Conservation (phyloP, 1,284 basidiomycete genomes). For the Puccinia sorghi region DNA sequence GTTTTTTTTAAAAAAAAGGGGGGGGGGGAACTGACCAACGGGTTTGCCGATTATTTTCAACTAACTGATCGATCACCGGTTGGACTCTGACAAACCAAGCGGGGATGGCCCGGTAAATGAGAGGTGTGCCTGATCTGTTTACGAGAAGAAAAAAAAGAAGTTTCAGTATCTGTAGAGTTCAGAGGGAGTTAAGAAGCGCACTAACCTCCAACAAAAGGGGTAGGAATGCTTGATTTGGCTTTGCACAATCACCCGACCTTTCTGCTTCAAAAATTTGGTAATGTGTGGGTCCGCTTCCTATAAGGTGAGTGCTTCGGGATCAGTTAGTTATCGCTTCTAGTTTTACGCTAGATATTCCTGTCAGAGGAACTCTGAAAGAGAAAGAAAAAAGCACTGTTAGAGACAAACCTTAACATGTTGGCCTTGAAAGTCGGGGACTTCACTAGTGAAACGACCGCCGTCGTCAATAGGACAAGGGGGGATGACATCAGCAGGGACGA, state of each 20-base stretch:
- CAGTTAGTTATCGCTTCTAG: too few relatives aligned
- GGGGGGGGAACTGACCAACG: conserved; percentile 68
- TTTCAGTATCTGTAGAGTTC: neutral
- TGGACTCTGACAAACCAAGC: conserved; percentile 94
- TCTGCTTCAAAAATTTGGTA: conserved; percentile 84
- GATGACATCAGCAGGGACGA: conserved; percentile 80
- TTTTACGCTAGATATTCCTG: neutral
- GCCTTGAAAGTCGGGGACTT: conserved; percentile 89
- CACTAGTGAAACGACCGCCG: conserved; percentile 78
- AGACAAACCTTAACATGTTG: conserved; percentile 76
- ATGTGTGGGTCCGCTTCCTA: conserved; percentile 92
- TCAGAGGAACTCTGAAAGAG: neutral
- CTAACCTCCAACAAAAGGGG: conserved; percentile 93
- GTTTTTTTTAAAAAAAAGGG: conserved; percentile 19
- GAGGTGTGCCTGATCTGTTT: conserved; percentile 81
- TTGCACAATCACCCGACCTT: conserved; percentile 84
- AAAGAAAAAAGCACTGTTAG: too few relatives aligned
- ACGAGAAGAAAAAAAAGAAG: conserved; percentile 5
- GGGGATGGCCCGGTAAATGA: conserved; percentile 95
- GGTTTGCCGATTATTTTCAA: conserved; percentile 86
- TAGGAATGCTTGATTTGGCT: conserved; percentile 86
- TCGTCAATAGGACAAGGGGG: conserved; percentile 97
- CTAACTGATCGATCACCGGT: conserved; percentile 78
- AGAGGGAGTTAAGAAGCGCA: conserved; percentile 1
- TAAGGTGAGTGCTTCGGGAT: conserved; percentile 32